Conservation (phyloP, 1,284 basidiomycete genomes). For the Austroboletus rostrupii region DNA sequence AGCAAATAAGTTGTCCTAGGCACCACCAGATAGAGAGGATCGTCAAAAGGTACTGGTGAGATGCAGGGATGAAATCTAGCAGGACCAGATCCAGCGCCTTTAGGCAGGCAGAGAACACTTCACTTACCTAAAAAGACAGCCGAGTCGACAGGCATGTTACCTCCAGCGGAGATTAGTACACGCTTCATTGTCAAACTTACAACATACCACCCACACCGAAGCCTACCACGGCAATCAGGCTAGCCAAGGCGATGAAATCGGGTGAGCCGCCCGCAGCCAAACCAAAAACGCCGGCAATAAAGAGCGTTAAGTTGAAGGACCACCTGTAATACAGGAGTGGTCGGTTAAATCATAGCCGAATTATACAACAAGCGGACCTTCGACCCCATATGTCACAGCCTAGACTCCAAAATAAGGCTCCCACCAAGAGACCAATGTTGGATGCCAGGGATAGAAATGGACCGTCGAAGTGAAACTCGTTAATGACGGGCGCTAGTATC, state of each 20-base stretch:
- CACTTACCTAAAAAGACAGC: constrained; percentile 56
- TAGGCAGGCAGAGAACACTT: neutral
- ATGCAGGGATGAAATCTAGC: constrained; percentile 62
- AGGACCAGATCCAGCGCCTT: neutral
- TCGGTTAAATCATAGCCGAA: neutral
- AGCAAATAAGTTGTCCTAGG: constrained; percentile 60
- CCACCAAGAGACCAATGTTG: constrained; percentile 61
- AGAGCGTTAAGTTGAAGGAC: constrained; percentile 62
- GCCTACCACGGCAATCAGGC: constrained; percentile 42
- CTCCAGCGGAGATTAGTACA: constrained; percentile 16
- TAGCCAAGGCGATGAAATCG: constrained; percentile 41
- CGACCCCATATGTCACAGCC: constrained; percentile 66
- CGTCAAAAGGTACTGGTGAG: constrained; percentile 67
- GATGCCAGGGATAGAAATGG: constrained; percentile 57
- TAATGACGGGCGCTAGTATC: constrained; percentile 52
- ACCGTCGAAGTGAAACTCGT: constrained; percentile 53
- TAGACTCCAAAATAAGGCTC: constrained; percentile 63
- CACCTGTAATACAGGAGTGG: constrained; percentile 30
- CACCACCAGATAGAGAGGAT: constrained; percentile 72
- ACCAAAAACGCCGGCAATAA: constrained; percentile 57
- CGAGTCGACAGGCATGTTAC: constrained; percentile 61
- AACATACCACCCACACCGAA: constrained; percentile 44
- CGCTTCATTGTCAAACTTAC: neutral
- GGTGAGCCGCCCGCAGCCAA: constrained; percentile 43
- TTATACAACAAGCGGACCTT: constrained; percentile 32